phyloP scores from a whole-genome alignment of 1,139 yeast species.

The Blastobotrys petasosporus region DNA sequence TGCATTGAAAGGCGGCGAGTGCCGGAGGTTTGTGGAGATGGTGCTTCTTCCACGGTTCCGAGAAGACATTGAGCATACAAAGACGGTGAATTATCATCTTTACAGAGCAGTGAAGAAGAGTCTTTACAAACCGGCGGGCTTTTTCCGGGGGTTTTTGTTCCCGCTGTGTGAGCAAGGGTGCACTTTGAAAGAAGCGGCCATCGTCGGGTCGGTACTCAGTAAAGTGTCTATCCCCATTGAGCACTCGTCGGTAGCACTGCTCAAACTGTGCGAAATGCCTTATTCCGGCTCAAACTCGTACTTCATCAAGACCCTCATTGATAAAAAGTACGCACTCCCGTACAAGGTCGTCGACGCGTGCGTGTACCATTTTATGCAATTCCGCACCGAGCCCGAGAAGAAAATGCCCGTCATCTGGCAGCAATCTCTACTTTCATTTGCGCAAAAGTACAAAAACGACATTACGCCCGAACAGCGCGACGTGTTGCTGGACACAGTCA shows the following conservation, averaged over 20 bases:
- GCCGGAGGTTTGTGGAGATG: constrained; percentile 71
- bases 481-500: constrained; percentile 80
- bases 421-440: constrained; percentile 87
- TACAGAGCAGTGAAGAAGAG: constrained; percentile 90
- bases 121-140: constrained; percentile 94
- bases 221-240: constrained; percentile 90
- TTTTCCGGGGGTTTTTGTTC: constrained; percentile 90
- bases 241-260: constrained; percentile 92
- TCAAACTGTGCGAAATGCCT: constrained; percentile 66
- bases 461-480: constrained; percentile 97
- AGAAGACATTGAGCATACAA: constrained; percentile 67
- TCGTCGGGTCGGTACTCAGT: constrained; percentile 84
- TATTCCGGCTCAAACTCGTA: constrained; percentile 86
- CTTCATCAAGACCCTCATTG: constrained; percentile 80
- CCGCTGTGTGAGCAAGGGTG: constrained; percentile 73
- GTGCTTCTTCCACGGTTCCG: constrained; percentile 83
- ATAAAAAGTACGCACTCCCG: constrained; percentile 94
- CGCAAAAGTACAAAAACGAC: constrained; percentile 93
- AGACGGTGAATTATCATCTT: constrained; percentile 70
- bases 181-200: constrained; percentile 87
- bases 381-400: constrained; percentile 45
- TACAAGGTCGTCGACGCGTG: constrained; percentile 92
- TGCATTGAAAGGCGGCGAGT: constrained; percentile 77
- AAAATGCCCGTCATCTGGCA: constrained; percentile 97
- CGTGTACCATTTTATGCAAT: constrained; percentile 92